Percentiles rank a stretch among this genome's conserved stretches.
Conservation (phyloP, 371 early-diverging fungal genomes). For the Mucor ambiguus region DNA sequence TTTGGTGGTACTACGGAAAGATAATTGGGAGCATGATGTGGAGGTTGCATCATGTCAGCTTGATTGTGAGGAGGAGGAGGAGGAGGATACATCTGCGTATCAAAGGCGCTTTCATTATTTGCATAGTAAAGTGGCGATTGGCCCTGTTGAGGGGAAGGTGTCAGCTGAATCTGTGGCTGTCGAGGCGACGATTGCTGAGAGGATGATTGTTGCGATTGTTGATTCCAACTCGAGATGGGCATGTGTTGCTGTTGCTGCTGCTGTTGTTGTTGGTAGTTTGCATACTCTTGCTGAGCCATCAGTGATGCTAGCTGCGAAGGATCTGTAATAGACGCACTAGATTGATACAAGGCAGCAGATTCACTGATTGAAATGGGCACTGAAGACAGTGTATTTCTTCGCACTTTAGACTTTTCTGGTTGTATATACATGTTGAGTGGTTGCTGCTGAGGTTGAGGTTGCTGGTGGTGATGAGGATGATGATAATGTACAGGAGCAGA, state of each 20-base stretch:
- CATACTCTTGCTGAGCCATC: conserved; percentile 1
- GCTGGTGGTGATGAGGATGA: conserved; percentile 23
- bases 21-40: not conserved
- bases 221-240: conserved; percentile 9
- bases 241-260: not conserved
- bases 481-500: conserved; percentile 31
- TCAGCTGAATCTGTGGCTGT: conserved; percentile 8
- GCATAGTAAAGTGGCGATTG: conserved; percentile 11
- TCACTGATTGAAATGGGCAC: not conserved
- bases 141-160: not conserved
- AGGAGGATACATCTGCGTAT: not conserved
- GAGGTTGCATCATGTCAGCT: too few species aligned
- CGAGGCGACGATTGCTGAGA: not conserved
- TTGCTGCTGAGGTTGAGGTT: conserved; percentile 5
- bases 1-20: not conserved
- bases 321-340: conserved; percentile 10
- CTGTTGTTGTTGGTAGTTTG: not conserved
- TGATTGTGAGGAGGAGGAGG: not conserved
- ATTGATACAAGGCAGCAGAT: conserved; percentile 14
- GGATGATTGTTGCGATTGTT: not conserved
- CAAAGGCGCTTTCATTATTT: not conserved
- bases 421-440: not conserved
- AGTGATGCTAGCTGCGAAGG: conserved; percentile 10
- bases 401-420: conserved; percentile 2
- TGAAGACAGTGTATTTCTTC: conserved; percentile 15